Base-by-base conservation (phyloP, 345 rosid species). In the Ailanthus altissimus region DNA sequence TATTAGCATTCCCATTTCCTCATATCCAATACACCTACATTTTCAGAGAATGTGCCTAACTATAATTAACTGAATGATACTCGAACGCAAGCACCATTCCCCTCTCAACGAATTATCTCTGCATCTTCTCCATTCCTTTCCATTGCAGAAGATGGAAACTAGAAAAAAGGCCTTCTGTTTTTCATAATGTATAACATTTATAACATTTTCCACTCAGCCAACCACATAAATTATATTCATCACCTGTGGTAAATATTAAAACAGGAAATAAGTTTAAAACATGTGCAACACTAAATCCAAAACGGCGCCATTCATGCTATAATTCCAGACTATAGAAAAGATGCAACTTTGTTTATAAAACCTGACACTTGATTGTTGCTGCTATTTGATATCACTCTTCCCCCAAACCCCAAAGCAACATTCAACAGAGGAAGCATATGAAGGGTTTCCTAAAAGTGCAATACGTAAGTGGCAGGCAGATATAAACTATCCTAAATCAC, bases 361-460 rank as follows among this genome's bases (percentile, higher is more conserved):
- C 51, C 32, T n/a, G 43, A 21, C 11, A 11, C 51, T 25, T 12
- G 23, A 43, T 9, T 43, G 32, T 25, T 66, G 40, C 64, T 43
- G 51, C 21, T 66, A 40, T 65, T 65, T 40, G 69, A 20, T 20
- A 66, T 16, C 60, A 69, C 18, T 49, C 72, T 20, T 69, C 46
- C 16, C n/a, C 43, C 9, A 26, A 16, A 36, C 4, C 26, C 45
- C 4, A 18, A 28, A 16, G 45, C 1, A 11, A 66, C 5, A 66
- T 3, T 38, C 25, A 57, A 4, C 26, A 51, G 47, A 20, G 26
- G 73, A 28, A 68, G 26, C 60, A 70, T 10, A 51, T 28, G 21
- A 70, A 28, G 46, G 45, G 23, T 28, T 18, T 5, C 71, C 45
- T 32, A 8, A 49, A 69, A 51, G 59, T 3, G 36, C 40, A 36